Evolutionary conservation across 2,329 filamentous ascomycete genomes (phyloP).

Genomic region (Pseudocercospora crystallina): DNA sequence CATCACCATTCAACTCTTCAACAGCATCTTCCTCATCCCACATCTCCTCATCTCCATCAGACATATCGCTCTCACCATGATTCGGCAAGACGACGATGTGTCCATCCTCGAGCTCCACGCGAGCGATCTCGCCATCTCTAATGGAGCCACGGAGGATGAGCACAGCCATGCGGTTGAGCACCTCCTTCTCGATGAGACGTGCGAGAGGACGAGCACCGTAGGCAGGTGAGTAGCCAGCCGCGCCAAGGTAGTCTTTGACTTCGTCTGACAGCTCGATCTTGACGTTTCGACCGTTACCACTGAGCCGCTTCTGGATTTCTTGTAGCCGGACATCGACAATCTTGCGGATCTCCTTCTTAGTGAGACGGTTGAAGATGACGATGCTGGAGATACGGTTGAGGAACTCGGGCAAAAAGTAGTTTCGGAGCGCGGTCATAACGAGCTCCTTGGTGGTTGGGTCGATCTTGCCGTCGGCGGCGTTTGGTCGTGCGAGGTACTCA

Average conservation of each 20-base stretch:
- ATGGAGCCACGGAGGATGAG: conserved; percentile 84
- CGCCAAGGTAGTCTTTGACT: conserved; percentile 90
- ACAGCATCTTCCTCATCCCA: conserved; percentile 72
- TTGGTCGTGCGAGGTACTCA: conserved; percentile 82
- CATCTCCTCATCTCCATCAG: conserved; percentile 63
- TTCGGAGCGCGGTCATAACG: conserved; percentile 85
- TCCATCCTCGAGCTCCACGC: conserved; percentile 75
- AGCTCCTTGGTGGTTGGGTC: conserved; percentile 82
- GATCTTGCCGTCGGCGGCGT: conserved; percentile 76
- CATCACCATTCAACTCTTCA: conserved; percentile 62
- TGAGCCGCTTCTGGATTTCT: conserved; percentile 91
- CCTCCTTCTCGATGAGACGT: conserved; percentile 93
- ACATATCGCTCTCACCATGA: conserved; percentile 63
- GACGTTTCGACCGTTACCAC: conserved; percentile 80
- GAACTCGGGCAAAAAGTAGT: conserved; percentile 98
- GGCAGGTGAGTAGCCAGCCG: conserved; percentile 87
- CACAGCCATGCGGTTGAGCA: conserved; percentile 89
- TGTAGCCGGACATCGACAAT: conserved; percentile 87
- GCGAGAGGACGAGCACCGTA: conserved; percentile 90
- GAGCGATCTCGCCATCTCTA: conserved; percentile 79
- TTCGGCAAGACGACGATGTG: conserved; percentile 82
- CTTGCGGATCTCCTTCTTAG: conserved; percentile 82
- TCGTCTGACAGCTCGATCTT: conserved; percentile 77
- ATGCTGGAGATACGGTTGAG: conserved; percentile 95
- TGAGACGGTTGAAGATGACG: conserved; percentile 98